These are phyloP conservation scores for Saxophila tyrrhenica DNA, from an alignment of 495 filamentous ascomycete species.

Conservation along the genomic window DNA sequence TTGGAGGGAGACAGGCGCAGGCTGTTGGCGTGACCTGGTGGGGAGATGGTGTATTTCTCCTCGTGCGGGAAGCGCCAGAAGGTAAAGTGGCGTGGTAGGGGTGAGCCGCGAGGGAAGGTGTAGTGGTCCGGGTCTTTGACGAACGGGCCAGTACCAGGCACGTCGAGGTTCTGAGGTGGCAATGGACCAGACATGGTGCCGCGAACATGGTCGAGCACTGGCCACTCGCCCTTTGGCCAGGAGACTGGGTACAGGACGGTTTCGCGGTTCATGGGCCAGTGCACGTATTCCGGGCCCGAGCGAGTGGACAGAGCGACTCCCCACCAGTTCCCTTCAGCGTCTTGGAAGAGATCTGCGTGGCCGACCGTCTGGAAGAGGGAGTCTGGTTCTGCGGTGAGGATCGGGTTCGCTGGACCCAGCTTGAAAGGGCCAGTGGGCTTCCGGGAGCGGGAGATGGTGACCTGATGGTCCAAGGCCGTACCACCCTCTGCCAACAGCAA, in stretches of 20 bases:
- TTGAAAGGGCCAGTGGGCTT: background rate
- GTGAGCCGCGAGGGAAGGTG: background rate
- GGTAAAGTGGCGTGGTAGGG: background rate
- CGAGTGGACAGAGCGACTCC: background rate
- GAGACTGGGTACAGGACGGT: background rate
- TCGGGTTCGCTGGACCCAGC: background rate
- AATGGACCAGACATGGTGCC: background rate
- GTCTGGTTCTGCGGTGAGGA: background rate
- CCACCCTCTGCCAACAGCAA: conserved; percentile 58
- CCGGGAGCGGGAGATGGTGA: background rate
- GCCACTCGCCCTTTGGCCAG: background rate
- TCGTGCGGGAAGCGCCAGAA: conserved; percentile 27
- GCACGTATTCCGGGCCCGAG: background rate
- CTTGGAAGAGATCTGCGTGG: background rate
- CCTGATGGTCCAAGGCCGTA: conserved; percentile 34
- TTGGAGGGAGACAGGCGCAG: conserved; percentile 32
- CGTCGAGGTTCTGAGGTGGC: no score
- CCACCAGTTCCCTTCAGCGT: background rate
- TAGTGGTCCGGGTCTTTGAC: background rate
- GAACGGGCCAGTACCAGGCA: background rate
- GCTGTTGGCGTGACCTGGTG: conserved; percentile 25
- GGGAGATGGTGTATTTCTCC: conserved; percentile 36
- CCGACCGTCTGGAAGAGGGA: background rate
- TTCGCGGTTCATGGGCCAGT: background rate
- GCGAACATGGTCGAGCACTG: background rate